A percentile compares a stretch with the other conserved stretches of the same genome.
These are phyloP conservation scores for Corymbia citriodora DNA, from an alignment of 441 rosid species.

Conservation along the genomic window DNA sequence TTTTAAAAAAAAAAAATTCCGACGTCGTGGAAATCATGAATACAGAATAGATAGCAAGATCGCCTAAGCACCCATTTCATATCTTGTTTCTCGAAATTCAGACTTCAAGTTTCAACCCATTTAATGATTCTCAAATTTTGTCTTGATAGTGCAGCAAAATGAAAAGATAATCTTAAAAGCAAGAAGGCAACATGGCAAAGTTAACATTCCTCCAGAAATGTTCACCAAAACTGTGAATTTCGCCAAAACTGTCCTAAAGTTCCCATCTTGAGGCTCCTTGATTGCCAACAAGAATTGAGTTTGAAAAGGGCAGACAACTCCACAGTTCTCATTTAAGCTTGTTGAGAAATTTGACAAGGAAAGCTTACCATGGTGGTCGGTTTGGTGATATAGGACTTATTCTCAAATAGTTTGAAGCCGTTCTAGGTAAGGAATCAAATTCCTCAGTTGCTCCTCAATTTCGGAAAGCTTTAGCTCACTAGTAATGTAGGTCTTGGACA, in stretches of 20 bases:
- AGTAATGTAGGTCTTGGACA: no score
- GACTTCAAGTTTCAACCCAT: background rate
- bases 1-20: background rate
- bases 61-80: background rate
- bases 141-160: background rate
- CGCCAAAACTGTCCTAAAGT: background rate
- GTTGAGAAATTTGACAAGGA: background rate
- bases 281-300: background rate
- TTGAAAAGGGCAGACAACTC: no score
- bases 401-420: no score
- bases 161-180: background rate
- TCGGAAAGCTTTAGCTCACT: no score
- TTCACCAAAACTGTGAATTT: background rate
- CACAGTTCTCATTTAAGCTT: background rate
- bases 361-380: background rate
- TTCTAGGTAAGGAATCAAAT: no score
- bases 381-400: background rate
- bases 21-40: background rate
- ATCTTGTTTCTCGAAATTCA: background rate
- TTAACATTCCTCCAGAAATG: background rate
- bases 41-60: background rate
- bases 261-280: rapidly evolving
- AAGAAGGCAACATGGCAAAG: background rate
- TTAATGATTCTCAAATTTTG: background rate
- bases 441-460: no score